Percentiles rank a stretch among this genome's conserved stretches.
Evolutionary conservation across 495 filamentous ascomycete genomes (phyloP).

Genomic region (Penicillium angulare): DNA sequence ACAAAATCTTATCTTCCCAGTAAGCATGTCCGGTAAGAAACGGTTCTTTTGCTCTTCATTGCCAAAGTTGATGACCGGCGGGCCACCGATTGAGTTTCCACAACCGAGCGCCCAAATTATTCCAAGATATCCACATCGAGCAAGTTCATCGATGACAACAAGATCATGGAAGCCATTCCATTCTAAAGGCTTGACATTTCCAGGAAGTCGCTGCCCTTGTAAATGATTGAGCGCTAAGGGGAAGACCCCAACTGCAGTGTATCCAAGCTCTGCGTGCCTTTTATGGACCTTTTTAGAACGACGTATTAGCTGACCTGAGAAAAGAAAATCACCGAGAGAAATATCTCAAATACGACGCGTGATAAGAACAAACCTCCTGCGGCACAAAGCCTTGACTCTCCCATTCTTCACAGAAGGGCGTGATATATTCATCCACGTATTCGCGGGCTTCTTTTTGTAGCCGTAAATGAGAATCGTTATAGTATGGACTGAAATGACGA

Average conservation of each 20-base stretch:
- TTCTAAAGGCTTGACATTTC: too few relatives aligned
- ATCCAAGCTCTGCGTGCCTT: too few relatives aligned
- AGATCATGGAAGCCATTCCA: too few relatives aligned
- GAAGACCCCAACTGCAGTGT: too few relatives aligned
- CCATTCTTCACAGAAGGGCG: slow-evolving; percentile 28
- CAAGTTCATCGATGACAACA: slow-evolving; percentile 42
- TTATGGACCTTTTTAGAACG: too few relatives aligned
- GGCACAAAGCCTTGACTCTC: slow-evolving; percentile 26
- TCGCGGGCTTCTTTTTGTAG: slow-evolving; percentile 63
- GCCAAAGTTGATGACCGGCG: slow-evolving; percentile 47
- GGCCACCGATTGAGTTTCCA: slow-evolving; percentile 45
- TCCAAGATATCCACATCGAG: slow-evolving; percentile 36
- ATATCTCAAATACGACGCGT: too few relatives aligned
- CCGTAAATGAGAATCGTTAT: slow-evolving; percentile 62
- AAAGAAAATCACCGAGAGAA: too few relatives aligned
- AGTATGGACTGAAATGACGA: slow-evolving; percentile 69
- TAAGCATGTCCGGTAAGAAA: slow-evolving; percentile 43
- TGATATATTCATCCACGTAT: slow-evolving; percentile 63
- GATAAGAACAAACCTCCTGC: too few relatives aligned
- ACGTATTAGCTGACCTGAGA: too few relatives aligned
- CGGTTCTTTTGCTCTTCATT: slow-evolving; percentile 41
- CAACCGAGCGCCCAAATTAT: slow-evolving; percentile 43
- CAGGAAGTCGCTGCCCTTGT: too few relatives aligned
- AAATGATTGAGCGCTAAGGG: too few relatives aligned
- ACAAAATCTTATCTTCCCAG: slow-evolving; percentile 41